phyloP scores from a whole-genome alignment of 2,329 filamentous ascomycete species.

The Lasiodiplodia sp. region DNA sequence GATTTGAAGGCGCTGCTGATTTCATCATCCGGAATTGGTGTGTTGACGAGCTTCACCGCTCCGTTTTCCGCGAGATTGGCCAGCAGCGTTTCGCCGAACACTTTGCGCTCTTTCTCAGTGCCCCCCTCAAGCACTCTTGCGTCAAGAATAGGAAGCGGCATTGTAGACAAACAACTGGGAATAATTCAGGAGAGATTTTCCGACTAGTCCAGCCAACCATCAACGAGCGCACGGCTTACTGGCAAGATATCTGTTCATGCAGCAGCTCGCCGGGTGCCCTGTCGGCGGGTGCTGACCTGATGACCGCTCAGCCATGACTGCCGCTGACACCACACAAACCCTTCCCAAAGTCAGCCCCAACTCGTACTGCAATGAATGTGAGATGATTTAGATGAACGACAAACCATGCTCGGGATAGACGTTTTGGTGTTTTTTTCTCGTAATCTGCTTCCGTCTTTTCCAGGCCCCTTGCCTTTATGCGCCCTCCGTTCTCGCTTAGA shows the following conservation, averaged over 20 bases:
- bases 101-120: not conserved
- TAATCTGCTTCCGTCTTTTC: too few species aligned
- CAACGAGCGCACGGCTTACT: not conserved
- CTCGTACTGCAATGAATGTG: too few species aligned
- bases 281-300: not conserved
- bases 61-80: not conserved
- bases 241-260: not conserved
- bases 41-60: constrained; percentile 1
- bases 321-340: too few species aligned
- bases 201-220: not conserved
- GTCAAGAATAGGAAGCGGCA: not conserved
- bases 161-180: not conserved
- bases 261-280: not conserved
- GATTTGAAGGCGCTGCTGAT: not conserved
- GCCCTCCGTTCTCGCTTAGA: too few species aligned
- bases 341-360: too few species aligned
- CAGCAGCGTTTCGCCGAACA: not conserved
- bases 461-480: too few species aligned
- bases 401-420: too few species aligned
- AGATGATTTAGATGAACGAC: too few species aligned
- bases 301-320: too few species aligned
- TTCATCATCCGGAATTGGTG: not conserved
- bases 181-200: too few species aligned
- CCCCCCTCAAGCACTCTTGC: not conserved
- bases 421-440: too few species aligned